Conservation (phyloP, 176 grass and related monocot species). For the Hordeum marinum region DNA sequence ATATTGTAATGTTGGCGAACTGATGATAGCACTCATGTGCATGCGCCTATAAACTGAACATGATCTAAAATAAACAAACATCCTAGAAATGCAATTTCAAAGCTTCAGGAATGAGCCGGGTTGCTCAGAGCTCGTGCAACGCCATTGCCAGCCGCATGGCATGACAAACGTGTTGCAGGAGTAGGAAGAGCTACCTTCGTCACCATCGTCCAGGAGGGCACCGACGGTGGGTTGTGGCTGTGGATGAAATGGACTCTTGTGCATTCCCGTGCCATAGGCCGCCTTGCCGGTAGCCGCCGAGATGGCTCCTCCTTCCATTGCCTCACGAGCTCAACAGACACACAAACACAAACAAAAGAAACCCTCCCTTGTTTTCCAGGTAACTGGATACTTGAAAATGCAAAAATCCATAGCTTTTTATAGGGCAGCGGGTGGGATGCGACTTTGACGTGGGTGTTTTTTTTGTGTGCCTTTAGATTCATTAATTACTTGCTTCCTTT, state of each 20-base stretch:
- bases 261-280: not conserved
- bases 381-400: not conserved
- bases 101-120: too few species aligned
- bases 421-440: not conserved
- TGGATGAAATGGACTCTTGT: constrained; percentile 22
- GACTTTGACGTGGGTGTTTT: not conserved
- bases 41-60: too few species aligned
- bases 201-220: constrained; percentile 13
- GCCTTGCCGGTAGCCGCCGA: constrained; percentile 8
- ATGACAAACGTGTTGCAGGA: not conserved
- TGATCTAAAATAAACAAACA: not conserved
- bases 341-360: not conserved
- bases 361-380: not conserved
- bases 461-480: not conserved
- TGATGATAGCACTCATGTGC: not conserved
- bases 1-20: not conserved
- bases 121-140: too few species aligned
- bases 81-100: not conserved
- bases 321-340: not conserved
- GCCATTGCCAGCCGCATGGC: not conserved
- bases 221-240: constrained; percentile 4
- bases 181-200: constrained; percentile 5
- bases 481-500: not conserved
- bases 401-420: not conserved
- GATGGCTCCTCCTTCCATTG: constrained; percentile 28